Evolutionary conservation across 495 filamentous ascomycete species (phyloP).

Genomic region (Xylaria nigripes): DNA sequence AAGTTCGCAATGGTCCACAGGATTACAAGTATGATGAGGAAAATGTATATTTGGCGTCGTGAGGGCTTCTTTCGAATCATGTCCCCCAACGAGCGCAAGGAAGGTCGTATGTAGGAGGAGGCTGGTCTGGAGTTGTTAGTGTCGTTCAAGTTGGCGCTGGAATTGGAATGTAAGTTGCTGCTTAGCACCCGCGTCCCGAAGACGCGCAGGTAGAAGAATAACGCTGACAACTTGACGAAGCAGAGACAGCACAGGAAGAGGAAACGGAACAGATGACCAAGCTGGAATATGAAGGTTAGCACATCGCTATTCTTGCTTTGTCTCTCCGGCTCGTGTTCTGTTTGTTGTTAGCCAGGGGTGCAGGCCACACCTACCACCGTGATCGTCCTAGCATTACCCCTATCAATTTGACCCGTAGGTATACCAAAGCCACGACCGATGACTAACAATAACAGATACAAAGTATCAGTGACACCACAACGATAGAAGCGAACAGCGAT

Average conservation of each 20-base stretch:
- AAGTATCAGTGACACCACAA: neutral
- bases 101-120: neutral
- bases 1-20: neutral
- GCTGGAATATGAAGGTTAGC: neutral
- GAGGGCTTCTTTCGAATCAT: neutral
- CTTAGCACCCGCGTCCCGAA: slow-evolving; percentile 19
- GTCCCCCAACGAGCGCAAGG: neutral
- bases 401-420: neutral
- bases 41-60: neutral
- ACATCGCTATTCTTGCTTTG: neutral
- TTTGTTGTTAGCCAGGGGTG: neutral
- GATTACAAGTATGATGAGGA: slow-evolving; percentile 20
- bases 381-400: neutral
- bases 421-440: neutral
- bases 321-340: no score
- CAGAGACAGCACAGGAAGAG: slow-evolving; percentile 11
- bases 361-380: neutral
- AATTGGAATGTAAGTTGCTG: neutral
- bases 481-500: no score
- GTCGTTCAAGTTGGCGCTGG: neutral
- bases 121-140: neutral
- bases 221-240: slow-evolving; percentile 31
- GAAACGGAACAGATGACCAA: slow-evolving; percentile 9
- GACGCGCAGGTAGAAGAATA: slow-evolving; percentile 33
- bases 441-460: neutral